Conservation (phyloP, 345 rosid species). For the Gynandropsis gynandra region DNA sequence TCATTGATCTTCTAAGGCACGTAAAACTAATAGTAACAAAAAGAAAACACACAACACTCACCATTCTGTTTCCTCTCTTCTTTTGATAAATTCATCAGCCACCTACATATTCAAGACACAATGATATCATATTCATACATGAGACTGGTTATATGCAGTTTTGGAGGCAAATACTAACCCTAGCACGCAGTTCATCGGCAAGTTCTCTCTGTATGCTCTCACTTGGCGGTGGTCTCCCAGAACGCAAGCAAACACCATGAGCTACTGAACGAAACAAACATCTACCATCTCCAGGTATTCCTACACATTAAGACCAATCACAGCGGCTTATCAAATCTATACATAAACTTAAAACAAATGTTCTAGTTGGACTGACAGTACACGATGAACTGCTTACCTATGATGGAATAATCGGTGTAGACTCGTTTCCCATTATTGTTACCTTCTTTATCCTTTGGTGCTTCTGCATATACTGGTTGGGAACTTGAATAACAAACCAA, state of each 20-base stretch:
- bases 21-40: no score
- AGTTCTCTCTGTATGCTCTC: slow-evolving; percentile 63
- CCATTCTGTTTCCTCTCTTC: slow-evolving; percentile 94
- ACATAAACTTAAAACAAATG: neutral
- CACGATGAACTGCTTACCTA: slow-evolving; percentile 36
- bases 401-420: slow-evolving; percentile 69
- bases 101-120: slow-evolving; percentile 37
- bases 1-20: no score
- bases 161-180: slow-evolving; percentile 23
- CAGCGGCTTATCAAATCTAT: neutral
- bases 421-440: slow-evolving; percentile 61
- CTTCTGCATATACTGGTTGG: slow-evolving; percentile 54
- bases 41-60: slow-evolving; percentile 19
- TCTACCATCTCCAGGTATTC: slow-evolving; percentile 96
- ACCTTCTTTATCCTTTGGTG: slow-evolving; percentile 31
- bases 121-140: no score
- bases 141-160: no score
- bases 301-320: slow-evolving; percentile 32
- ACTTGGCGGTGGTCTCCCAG: slow-evolving; percentile 60
- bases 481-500: slow-evolving; percentile 61
- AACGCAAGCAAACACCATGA: slow-evolving; percentile 69
- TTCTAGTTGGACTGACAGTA: neutral
- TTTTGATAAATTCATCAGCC: slow-evolving; percentile 85
- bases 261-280: slow-evolving; percentile 93
- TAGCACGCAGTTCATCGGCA: slow-evolving; percentile 72